phyloP scores from a whole-genome alignment of 495 filamentous ascomycete species.

The Neurospora sp. region DNA sequence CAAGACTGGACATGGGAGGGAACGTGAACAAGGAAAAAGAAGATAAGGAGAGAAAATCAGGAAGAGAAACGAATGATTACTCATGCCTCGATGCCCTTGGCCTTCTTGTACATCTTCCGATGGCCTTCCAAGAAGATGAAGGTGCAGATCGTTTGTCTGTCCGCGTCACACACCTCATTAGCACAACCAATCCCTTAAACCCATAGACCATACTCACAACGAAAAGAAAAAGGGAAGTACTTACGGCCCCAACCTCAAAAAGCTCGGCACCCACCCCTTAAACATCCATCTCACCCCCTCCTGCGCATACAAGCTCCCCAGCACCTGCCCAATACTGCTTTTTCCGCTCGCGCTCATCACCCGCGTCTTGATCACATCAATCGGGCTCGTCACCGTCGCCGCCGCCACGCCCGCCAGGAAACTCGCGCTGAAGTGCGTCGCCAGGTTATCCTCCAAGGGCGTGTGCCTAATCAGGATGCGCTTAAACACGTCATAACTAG shows the following conservation, averaged over 20 bases:
- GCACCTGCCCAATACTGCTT: constrained; percentile 46
- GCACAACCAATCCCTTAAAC: not conserved
- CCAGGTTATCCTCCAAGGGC: constrained; percentile 63
- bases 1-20: not conserved
- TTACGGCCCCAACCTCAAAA: constrained; percentile 71
- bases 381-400: constrained; percentile 87
- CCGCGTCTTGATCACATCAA: constrained; percentile 95
- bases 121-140: constrained; percentile 93
- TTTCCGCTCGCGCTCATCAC: constrained; percentile 70
- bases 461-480: constrained; percentile 54
- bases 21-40: not conserved
- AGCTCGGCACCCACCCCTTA: constrained; percentile 95
- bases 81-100: constrained; percentile 35
- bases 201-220: too few species aligned
- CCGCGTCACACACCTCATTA: constrained; percentile 1
- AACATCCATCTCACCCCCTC: constrained; percentile 90
- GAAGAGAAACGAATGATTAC: not conserved
- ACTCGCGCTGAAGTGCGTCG: constrained; percentile 78
- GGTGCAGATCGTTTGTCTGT: constrained; percentile 79
- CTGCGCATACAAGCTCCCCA: constrained; percentile 59
- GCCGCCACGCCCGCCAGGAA: constrained; percentile 87
- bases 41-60: not conserved
- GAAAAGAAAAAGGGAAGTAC: constrained; percentile 10
- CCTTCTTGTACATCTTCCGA: constrained; percentile 54
- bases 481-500: constrained; percentile 90